Evolutionary conservation across 139 green algal species (phyloP).

Genomic region (Nannochloris sp.): DNA sequence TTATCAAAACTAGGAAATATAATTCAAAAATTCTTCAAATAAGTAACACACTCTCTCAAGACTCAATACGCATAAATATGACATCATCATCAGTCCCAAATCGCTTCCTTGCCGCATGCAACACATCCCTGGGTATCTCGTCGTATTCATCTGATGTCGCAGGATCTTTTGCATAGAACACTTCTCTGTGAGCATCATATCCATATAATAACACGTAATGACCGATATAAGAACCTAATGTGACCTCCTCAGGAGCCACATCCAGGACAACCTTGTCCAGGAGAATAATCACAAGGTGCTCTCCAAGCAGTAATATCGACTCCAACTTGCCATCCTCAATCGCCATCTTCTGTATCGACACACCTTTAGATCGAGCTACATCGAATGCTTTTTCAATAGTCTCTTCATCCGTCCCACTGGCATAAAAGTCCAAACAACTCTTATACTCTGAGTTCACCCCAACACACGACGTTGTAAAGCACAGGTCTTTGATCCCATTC

Average conservation of each 20-base stretch:
- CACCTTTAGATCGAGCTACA: neutral
- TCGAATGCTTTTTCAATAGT: neutral
- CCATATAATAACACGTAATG: constrained; percentile 12
- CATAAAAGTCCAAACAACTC: constrained; percentile 4
- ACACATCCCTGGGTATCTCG: neutral
- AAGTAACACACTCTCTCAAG: neutral
- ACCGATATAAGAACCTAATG: neutral
- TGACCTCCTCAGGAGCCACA: neutral
- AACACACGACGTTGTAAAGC: constrained; percentile 8
- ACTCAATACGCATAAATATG: neutral
- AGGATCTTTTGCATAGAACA: constrained; percentile 6
- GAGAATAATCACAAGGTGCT: neutral
- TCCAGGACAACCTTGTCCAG: neutral
- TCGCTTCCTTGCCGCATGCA: neutral
- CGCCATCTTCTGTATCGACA: neutral
- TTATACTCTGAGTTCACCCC: constrained; percentile 5
- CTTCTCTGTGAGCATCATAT: neutral
- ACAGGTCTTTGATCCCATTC: neutral
- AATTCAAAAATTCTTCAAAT: neutral
- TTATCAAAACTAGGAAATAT: neutral
- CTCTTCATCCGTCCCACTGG: neutral
- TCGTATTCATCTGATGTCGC: neutral
- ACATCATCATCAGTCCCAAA: constrained; percentile 12
- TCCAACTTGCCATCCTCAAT: neutral
- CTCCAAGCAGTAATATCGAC: neutral